phyloP scores from a whole-genome alignment of 306 rosid genomes.

The Quercus aquifolioides region DNA sequence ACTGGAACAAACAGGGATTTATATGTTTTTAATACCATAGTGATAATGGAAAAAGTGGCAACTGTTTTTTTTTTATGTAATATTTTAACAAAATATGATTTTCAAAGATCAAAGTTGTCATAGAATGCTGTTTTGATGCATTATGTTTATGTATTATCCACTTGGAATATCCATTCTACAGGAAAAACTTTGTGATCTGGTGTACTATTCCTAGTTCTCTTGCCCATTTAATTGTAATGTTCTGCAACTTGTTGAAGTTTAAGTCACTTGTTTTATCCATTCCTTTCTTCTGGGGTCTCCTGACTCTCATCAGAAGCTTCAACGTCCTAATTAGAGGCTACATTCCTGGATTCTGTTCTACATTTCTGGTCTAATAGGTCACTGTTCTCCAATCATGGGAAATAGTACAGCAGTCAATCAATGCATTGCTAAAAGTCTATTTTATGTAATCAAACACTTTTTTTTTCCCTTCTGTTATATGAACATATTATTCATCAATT shows the following conservation, averaged over 20 bases:
- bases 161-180: background rate
- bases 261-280: background rate
- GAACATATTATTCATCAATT: slow-evolving; percentile 2
- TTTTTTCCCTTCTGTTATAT: background rate
- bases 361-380: background rate
- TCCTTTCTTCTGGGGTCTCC: background rate
- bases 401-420: background rate
- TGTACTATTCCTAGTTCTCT: background rate
- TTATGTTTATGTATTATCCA: background rate
- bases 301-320: background rate
- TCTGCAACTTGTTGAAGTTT: background rate
- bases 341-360: background rate
- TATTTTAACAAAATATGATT: background rate
- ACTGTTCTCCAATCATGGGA: background rate
- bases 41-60: slow-evolving; percentile 11
- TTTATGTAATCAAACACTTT: background rate
- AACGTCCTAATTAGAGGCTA: background rate
- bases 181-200: background rate
- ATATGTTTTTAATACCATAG: slow-evolving; percentile 11
- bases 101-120: background rate
- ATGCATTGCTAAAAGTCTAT: background rate
- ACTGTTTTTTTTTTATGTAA: background rate
- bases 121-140: background rate
- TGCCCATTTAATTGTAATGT: background rate
- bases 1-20: slow-evolving; percentile 13